phyloP scores from a whole-genome alignment of 1,139 yeast species.

The Hemisphaericaspora lyxosophila region DNA sequence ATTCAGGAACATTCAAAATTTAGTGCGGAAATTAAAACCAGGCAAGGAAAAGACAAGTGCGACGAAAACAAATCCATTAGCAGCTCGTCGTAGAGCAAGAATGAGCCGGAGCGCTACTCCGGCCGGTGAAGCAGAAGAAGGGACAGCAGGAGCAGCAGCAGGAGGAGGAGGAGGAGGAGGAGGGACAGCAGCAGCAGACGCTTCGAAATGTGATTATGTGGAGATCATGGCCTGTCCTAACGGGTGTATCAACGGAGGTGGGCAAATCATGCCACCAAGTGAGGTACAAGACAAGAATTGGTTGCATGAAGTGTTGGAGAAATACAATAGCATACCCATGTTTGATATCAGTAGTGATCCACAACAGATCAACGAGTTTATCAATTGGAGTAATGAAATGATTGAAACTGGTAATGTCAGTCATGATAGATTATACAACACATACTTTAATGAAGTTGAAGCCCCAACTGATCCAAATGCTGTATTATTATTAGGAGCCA shows the following conservation, averaged over 20 bases:
- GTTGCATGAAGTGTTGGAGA: slow-evolving; percentile 32
- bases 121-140: slow-evolving; percentile 25
- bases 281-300: slow-evolving; percentile 40
- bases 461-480: slow-evolving; percentile 50
- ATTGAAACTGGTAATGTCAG: slow-evolving; percentile 27
- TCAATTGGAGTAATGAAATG: slow-evolving; percentile 36
- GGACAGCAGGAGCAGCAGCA: slow-evolving; percentile 24
- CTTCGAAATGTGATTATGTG: slow-evolving; percentile 72
- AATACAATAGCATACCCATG: slow-evolving; percentile 30
- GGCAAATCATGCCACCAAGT: slow-evolving; percentile 61
- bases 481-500: slow-evolving; percentile 42
- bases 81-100: slow-evolving; percentile 43
- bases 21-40: slow-evolving; percentile 78
- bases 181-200: slow-evolving; percentile 49
- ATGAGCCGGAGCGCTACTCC: slow-evolving; percentile 21
- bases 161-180: slow-evolving; percentile 22
- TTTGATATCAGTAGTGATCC: slow-evolving; percentile 17
- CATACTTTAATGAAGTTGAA: slow-evolving; percentile 52
- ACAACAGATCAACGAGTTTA: slow-evolving; percentile 16
- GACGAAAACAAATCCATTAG: slow-evolving; percentile 37
- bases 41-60: slow-evolving; percentile 11
- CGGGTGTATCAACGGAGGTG: slow-evolving; percentile 98
- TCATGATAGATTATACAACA: slow-evolving; percentile 41
- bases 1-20: slow-evolving; percentile 88
- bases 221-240: slow-evolving; percentile 99